Conservation (phyloP, 768 basidiomycete species). For the Crassisporium funariophilum region DNA sequence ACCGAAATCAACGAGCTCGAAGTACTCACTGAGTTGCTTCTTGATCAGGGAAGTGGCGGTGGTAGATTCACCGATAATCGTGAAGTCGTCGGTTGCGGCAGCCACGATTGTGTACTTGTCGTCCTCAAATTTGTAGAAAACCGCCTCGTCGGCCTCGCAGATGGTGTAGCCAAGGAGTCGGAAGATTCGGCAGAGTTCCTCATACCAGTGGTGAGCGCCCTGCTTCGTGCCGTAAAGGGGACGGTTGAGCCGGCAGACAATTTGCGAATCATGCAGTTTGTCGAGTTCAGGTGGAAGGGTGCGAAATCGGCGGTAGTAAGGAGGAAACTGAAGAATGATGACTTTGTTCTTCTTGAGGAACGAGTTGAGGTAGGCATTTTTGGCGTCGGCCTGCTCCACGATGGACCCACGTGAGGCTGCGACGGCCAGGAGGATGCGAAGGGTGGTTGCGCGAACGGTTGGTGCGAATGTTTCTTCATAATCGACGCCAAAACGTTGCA, state of each 20-base stretch:
- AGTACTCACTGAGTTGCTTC: constrained; percentile 15
- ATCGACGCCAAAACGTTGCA: constrained; percentile 37
- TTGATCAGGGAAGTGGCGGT: constrained; percentile 1
- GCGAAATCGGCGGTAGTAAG: too few relatives aligned
- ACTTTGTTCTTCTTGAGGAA: constrained; percentile 22
- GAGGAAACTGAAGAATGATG: constrained; percentile 26
- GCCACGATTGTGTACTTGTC: constrained; percentile 20
- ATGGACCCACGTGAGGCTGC: constrained; percentile 12
- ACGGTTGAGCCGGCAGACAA: constrained; percentile 11
- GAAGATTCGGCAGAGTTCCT: constrained; percentile 18
- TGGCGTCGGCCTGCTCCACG: constrained; percentile 13
- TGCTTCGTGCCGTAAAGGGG: constrained; percentile 40
- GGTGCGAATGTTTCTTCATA: constrained; percentile 27
- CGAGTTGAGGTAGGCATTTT: constrained; percentile 20
- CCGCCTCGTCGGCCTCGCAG: constrained; percentile 18
- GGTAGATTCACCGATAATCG: constrained; percentile 21
- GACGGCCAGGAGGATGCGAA: constrained; percentile 26
- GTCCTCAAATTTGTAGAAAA: constrained; percentile 21
- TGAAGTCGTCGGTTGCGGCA: constrained; percentile 32
- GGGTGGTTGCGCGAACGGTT: constrained; percentile 15
- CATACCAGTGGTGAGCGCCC: constrained; percentile 33
- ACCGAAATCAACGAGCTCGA: constrained; percentile 26
- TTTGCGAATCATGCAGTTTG: too few relatives aligned
- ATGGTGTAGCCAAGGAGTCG: constrained; percentile 11
- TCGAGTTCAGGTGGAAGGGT: too few relatives aligned